A percentile compares a stretch with the other conserved stretches of the same genome.
phyloP scores from a whole-genome alignment of 441 rosid genomes.

The Populus hybrid region DNA sequence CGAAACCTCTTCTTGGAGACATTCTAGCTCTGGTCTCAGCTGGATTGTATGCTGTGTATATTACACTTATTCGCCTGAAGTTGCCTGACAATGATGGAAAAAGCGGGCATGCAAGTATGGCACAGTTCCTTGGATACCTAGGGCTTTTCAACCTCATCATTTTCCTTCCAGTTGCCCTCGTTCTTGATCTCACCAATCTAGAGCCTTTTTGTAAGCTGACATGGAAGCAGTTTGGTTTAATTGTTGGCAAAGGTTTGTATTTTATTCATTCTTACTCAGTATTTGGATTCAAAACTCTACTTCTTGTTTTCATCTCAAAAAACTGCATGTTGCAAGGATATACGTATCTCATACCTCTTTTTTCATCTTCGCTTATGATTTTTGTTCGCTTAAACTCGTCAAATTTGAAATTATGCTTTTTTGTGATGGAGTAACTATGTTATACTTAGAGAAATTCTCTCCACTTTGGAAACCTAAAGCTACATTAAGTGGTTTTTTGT shows the following conservation, averaged over 20 bases:
- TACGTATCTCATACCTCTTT: not conserved
- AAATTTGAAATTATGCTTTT: no score
- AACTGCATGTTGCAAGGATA: not conserved
- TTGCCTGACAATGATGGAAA: constrained; percentile 81
- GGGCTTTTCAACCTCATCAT: constrained; percentile 83
- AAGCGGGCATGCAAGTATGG: constrained; percentile 75
- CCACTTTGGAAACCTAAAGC: no score
- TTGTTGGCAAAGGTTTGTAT: constrained; percentile 80
- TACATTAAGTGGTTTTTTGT: no score
- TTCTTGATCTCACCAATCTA: constrained; percentile 62
- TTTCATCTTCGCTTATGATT: not conserved
- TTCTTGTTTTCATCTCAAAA: not conserved
- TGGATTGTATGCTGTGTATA: constrained; percentile 71
- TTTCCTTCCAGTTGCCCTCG: constrained; percentile 72
- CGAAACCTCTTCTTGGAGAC: constrained; percentile 81
- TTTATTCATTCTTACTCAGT: not conserved
- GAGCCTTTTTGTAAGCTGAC: constrained; percentile 66
- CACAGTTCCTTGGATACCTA: constrained; percentile 82
- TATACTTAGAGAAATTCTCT: no score
- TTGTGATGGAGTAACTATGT: not conserved
- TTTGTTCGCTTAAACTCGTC: not conserved
- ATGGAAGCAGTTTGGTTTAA: constrained; percentile 65
- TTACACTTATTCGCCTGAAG: constrained; percentile 82
- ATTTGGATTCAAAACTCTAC: not conserved
- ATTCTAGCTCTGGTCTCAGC: constrained; percentile 74